Evolutionary conservation across 2,329 filamentous ascomycete species (phyloP), one percentile per base, ranked within the genome.

Genomic region (Chrysoporthe deuterocubensis): DNA sequence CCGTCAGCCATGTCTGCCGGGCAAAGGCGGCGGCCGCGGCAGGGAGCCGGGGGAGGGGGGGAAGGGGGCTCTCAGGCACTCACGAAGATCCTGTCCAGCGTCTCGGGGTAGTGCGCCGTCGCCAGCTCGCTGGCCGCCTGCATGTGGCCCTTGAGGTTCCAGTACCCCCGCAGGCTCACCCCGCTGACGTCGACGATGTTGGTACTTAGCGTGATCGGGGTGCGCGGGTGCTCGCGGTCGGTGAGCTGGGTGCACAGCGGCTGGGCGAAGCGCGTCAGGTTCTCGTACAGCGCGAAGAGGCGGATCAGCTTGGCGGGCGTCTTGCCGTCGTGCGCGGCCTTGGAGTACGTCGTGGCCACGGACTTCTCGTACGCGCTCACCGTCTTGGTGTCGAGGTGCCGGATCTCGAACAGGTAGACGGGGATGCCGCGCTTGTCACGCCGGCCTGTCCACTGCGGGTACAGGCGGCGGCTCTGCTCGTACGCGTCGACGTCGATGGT

Each of bases 61-160:
- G 37, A 9, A 40, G 9, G 37, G 9, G 37, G 37, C 37, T 40
- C 37, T 40, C 37, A 40, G 37, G 42, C 37, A 56, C 70, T 62
- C 65, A 73, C 61, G 67, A 90, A 93, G 78, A 92, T 92, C 73
- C 92, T 87, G 77, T 96, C 95, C 62, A 97, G 82, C 0, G 94
- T 98, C 81, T 98, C 95, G 0, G 95, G 95, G 77, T 97, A 98
- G 80, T 97, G 92, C 5, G 94, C 93, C 3, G 94, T 97, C 6
- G 95, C 95, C 65, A 97, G 84, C 69, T 90, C 88, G 75, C 91
- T 94, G 1, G 94, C 94, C 75, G 94, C 91, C 81, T 97, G 94
- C 94, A 98, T 97, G 79, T 97, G 95, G 34, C 82, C 82, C 83
- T 96, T 96, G 70, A 98, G 81, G 80, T 96, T 96, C 95, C 95